Evolutionary conservation across 257 asterid genomes (phyloP).

Genomic region (Forsythia viridissima): DNA sequence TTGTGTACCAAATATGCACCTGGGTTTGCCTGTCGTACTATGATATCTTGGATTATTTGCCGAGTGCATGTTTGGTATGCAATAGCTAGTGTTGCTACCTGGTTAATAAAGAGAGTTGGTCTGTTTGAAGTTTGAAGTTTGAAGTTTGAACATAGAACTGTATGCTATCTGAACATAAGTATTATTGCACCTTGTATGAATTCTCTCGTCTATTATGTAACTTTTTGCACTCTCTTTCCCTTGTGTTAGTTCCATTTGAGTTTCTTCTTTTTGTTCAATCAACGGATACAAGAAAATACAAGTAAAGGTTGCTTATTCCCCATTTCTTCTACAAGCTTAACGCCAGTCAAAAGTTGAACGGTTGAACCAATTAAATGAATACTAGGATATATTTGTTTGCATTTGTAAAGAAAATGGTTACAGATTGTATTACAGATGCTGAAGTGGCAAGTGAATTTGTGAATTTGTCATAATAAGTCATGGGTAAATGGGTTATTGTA

Average conservation of each 20-base stretch:
- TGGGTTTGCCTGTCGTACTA: too few relatives aligned
- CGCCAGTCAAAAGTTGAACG: too few relatives aligned
- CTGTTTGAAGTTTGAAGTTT: background rate
- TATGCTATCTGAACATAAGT: background rate
- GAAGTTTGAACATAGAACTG: background rate
- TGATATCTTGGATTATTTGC: background rate
- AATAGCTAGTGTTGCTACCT: too few relatives aligned
- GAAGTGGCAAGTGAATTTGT: too few relatives aligned
- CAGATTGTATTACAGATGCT: too few relatives aligned
- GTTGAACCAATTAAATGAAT: too few relatives aligned
- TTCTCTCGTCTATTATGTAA: background rate
- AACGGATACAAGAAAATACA: background rate
- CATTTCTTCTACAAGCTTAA: too few relatives aligned
- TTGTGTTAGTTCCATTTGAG: background rate
- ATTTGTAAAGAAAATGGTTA: too few relatives aligned
- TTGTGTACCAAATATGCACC: background rate
- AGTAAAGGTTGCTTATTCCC: too few relatives aligned
- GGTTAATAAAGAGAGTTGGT: background rate
- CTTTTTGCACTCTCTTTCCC: background rate
- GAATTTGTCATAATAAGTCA: too few relatives aligned
- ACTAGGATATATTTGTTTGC: too few relatives aligned
- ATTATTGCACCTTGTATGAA: background rate
- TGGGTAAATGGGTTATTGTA: too few relatives aligned
- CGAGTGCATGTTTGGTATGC: background rate
- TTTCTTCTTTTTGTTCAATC: background rate